Percentiles rank a stretch among this genome's conserved stretches.
These are phyloP conservation scores for Zychaea mexicana DNA, from an alignment of 371 early-diverging fungal species.

Conservation along the genomic window DNA sequence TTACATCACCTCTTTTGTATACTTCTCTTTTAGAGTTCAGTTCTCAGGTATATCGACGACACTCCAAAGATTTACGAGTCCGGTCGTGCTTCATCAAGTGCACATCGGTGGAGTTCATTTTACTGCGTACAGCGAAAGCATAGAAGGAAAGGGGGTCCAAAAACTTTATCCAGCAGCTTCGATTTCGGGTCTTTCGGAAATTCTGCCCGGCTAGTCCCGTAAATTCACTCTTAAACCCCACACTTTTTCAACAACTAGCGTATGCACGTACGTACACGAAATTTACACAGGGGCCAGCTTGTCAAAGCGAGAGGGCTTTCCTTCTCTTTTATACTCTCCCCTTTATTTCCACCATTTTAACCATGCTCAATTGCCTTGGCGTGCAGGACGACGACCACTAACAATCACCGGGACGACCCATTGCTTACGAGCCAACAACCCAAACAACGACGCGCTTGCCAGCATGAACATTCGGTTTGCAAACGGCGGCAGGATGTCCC, in stretches of 20 bases:
- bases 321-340: not conserved
- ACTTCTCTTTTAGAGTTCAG: too few species aligned
- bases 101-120: too few species aligned
- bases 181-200: constrained; percentile 9
- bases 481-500: constrained; percentile 7
- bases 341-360: too few species aligned
- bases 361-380: too few species aligned
- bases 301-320: not conserved
- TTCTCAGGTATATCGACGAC: too few species aligned
- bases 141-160: not conserved
- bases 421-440: not conserved
- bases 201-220: constrained; percentile 3
- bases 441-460: constrained; percentile 5
- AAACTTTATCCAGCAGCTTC: constrained; percentile 12
- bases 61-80: too few species aligned
- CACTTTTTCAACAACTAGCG: too few species aligned
- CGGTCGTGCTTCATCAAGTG: too few species aligned
- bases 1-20: too few species aligned
- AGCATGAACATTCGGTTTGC: constrained; percentile 11
- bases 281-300: too few species aligned
- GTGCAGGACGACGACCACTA: not conserved
- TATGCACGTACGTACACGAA: too few species aligned
- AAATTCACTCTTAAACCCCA: not conserved
- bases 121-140: too few species aligned
- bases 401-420: constrained; percentile 21